phyloP scores from a whole-genome alignment of 2,329 filamentous ascomycete species.

The Torrubiella hemipterigena region DNA sequence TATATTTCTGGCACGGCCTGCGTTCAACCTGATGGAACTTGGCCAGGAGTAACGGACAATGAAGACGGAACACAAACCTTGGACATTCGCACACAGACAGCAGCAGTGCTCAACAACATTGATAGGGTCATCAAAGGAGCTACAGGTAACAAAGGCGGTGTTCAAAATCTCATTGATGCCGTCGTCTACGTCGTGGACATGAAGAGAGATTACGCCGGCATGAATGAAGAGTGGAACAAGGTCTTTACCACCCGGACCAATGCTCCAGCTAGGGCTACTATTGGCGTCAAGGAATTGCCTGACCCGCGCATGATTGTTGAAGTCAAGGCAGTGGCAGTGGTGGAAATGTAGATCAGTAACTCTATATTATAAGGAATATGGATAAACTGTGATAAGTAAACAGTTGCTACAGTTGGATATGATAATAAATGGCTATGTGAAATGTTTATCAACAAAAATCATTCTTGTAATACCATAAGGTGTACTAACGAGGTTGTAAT shows the following conservation, averaged over 20 bases:
- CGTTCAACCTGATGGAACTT: slow-evolving; percentile 19
- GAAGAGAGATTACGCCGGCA: slow-evolving; percentile 26
- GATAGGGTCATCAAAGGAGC: slow-evolving; percentile 24
- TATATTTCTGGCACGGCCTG: slow-evolving; percentile 27
- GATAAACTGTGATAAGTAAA: too few species aligned
- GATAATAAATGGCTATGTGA: too few species aligned
- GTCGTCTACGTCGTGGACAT: slow-evolving; percentile 29
- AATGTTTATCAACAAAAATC: too few species aligned
- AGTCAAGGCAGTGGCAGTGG: slow-evolving; percentile 17
- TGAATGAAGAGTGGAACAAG: slow-evolving; percentile 35
- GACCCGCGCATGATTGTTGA: slow-evolving; percentile 19
- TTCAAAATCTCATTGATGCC: slow-evolving; percentile 25
- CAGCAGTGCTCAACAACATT: slow-evolving; percentile 23
- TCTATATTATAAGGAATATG: too few species aligned
- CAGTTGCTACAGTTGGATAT: too few species aligned
- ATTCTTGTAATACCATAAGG: too few species aligned
- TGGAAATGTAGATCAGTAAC: slow-evolving; percentile 11
- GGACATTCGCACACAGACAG: slow-evolving; percentile 24
- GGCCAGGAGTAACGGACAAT: slow-evolving; percentile 21
- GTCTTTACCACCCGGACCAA: slow-evolving; percentile 21
- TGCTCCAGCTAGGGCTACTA: slow-evolving; percentile 23
- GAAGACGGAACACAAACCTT: slow-evolving; percentile 19
- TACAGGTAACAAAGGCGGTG: slow-evolving; percentile 19
- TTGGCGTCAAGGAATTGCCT: slow-evolving; percentile 18
- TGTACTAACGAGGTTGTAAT: too few species aligned